Percentiles rank a stretch among this genome's conserved stretches.
Conservation (phyloP, 306 rosid species). For the Psophocarpus tetragonolobus region DNA sequence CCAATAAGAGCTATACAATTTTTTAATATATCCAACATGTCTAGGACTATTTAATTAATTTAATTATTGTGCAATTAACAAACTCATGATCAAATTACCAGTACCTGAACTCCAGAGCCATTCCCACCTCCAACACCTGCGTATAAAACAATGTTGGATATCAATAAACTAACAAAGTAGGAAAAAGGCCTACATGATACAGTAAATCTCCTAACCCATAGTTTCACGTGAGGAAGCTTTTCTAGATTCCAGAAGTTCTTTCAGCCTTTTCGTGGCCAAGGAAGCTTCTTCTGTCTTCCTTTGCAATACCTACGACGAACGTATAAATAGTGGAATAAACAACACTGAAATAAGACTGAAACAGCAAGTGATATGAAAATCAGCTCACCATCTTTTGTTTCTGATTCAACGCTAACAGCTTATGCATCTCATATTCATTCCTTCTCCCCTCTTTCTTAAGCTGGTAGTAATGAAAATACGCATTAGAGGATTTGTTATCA, state of each 20-base stretch:
- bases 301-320: slow-evolving; percentile 73
- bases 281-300: slow-evolving; percentile 96
- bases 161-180: slow-evolving; percentile 13
- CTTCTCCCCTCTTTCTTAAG: slow-evolving; percentile 98
- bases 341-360: slow-evolving; percentile 13
- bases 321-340: slow-evolving; percentile 21
- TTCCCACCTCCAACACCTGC: slow-evolving; percentile 65
- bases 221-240: slow-evolving; percentile 78
- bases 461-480: slow-evolving; percentile 52
- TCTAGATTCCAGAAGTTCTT: slow-evolving; percentile 89
- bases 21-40: slow-evolving; percentile 2
- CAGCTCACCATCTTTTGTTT: slow-evolving; percentile 87
- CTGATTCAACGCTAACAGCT: slow-evolving; percentile 92
- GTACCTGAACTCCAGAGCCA: slow-evolving; percentile 89
- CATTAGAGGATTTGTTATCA: slow-evolving; percentile 25
- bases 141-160: slow-evolving; percentile 19
- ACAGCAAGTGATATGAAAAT: slow-evolving; percentile 23
- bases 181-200: background rate
- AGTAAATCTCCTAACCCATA: slow-evolving; percentile 47
- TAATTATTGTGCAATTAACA: slow-evolving; percentile 13
- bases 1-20: background rate
- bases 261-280: slow-evolving; percentile 89
- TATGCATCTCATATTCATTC: slow-evolving; percentile 98
- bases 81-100: slow-evolving; percentile 5
- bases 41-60: slow-evolving; percentile 23